Evolutionary conservation across 2,329 filamentous ascomycete species (phyloP).

Genomic region (Cladophialophora carrionii): DNA sequence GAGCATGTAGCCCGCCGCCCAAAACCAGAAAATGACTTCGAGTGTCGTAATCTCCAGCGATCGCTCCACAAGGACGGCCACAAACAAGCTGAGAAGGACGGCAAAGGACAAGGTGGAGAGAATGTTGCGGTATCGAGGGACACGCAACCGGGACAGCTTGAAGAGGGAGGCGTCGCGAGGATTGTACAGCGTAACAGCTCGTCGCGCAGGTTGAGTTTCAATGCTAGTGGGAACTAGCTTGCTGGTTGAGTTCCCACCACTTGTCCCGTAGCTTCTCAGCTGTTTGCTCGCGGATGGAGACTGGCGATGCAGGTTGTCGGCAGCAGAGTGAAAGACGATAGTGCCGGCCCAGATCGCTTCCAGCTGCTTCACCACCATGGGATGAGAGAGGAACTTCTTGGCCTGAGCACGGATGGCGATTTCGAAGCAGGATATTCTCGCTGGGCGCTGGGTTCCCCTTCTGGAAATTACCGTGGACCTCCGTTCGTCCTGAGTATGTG

Average conservation of each 20-base stretch:
- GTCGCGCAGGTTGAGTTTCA: constrained; percentile 39
- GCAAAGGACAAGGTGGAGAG: constrained; percentile 86
- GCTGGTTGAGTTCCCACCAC: constrained; percentile 31
- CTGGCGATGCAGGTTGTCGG: constrained; percentile 76
- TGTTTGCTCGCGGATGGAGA: constrained; percentile 17
- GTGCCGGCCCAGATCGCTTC: constrained; percentile 96
- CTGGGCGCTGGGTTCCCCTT: constrained; percentile 58
- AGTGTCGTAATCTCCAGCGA: constrained; percentile 79
- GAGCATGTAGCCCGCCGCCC: constrained; percentile 95
- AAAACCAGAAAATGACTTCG: constrained; percentile 94
- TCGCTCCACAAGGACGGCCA: constrained; percentile 76
- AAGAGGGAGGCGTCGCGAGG: constrained; percentile 86
- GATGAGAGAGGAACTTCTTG: constrained; percentile 89
- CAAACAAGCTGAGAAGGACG: constrained; percentile 79
- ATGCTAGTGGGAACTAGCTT: constrained; percentile 32
- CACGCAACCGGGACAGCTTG: constrained; percentile 86
- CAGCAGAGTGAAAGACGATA: constrained; percentile 89
- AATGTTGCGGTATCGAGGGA: constrained; percentile 88
- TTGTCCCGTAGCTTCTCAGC: constrained; percentile 48
- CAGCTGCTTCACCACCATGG: constrained; percentile 89
- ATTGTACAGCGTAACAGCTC: constrained; percentile 85
- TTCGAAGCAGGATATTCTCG: constrained; percentile 86
- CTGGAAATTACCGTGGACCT: constrained; percentile 40
- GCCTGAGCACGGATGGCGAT: constrained; percentile 90
- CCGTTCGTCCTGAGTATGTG: constrained; percentile 29